Conservation (phyloP, 768 basidiomycete species). For the Cystofilobasidium ferigula region DNA sequence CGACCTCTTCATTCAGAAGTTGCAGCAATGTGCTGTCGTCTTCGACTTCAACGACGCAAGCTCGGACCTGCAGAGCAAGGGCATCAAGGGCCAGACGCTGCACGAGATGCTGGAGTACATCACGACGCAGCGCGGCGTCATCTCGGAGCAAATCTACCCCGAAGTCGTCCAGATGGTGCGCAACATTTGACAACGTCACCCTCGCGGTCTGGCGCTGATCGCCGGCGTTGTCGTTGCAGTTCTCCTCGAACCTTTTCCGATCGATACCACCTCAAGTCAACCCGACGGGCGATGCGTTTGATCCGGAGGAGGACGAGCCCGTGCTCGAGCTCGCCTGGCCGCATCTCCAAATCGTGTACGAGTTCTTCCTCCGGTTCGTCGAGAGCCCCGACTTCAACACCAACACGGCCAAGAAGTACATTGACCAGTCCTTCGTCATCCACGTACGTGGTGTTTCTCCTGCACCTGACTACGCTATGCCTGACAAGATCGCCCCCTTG, state of each 20-base stretch:
- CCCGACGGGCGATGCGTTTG: constrained; percentile 94
- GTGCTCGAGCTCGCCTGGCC: constrained; percentile 99
- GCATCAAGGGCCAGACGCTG: constrained; percentile 93
- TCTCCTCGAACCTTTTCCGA: constrained; percentile 94
- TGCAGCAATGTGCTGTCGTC: constrained; percentile 88
- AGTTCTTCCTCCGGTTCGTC: constrained; percentile 98
- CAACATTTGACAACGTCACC: constrained; percentile 6
- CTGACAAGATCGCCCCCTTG: neutral
- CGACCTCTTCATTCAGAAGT: constrained; percentile 82
- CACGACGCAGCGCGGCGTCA: constrained; percentile 87
- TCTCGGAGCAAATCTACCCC: constrained; percentile 94
- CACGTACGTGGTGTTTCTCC: constrained; percentile 38
- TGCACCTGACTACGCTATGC: neutral
- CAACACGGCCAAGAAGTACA: constrained; percentile 91
- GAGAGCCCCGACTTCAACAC: constrained; percentile 98
- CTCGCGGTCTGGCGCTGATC: constrained; percentile 1
- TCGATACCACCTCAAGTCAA: constrained; percentile 99
- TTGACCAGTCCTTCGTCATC: constrained; percentile 90
- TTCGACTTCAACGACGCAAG: constrained; percentile 99
- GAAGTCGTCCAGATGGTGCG: constrained; percentile 96
- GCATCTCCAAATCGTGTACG: constrained; percentile 97
- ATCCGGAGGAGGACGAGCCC: constrained; percentile 98
- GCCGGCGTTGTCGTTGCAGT: constrained; percentile 46
- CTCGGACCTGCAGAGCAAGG: constrained; percentile 89
- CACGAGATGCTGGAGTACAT: constrained; percentile 99